Evolutionary conservation across 148 eudicot species (phyloP).

Genomic region (Arctostaphylos glauca): DNA sequence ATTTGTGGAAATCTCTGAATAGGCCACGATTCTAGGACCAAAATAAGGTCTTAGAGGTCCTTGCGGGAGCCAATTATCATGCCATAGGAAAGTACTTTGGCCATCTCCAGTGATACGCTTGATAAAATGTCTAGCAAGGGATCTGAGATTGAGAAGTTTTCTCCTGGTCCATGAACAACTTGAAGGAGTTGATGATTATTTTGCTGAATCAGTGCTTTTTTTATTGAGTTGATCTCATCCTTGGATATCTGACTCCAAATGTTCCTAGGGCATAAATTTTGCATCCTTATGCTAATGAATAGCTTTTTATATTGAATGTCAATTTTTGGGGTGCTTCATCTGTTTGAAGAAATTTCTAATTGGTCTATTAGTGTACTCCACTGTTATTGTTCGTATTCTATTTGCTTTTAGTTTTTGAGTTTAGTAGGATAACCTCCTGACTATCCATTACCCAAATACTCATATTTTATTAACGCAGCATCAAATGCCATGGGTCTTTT

Average conservation of each 20-base stretch:
- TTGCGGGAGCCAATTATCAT: too few relatives aligned
- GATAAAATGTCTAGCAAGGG: too few relatives aligned
- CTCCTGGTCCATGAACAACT: too few relatives aligned
- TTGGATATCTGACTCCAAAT: background rate
- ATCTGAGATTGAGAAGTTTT: too few relatives aligned
- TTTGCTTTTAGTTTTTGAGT: background rate
- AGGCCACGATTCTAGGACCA: too few relatives aligned
- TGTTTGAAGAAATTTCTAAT: background rate
- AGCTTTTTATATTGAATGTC: background rate
- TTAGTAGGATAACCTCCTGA: background rate
- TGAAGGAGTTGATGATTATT: background rate
- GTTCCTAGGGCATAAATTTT: background rate
- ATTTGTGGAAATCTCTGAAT: too few relatives aligned
- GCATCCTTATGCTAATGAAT: background rate
- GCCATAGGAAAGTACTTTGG: too few relatives aligned
- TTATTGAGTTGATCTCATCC: conserved; percentile 4
- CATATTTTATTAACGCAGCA: background rate
- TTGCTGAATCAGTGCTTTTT: background rate
- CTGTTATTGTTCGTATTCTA: background rate
- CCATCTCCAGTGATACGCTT: too few relatives aligned
- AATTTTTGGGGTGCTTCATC: background rate
- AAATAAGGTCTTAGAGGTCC: too few relatives aligned
- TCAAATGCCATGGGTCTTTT: background rate
- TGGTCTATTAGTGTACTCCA: background rate
- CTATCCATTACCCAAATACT: background rate